These are phyloP conservation scores for Pichia sp. DNA, from an alignment of 1,139 yeast species.

Conservation along the genomic window DNA sequence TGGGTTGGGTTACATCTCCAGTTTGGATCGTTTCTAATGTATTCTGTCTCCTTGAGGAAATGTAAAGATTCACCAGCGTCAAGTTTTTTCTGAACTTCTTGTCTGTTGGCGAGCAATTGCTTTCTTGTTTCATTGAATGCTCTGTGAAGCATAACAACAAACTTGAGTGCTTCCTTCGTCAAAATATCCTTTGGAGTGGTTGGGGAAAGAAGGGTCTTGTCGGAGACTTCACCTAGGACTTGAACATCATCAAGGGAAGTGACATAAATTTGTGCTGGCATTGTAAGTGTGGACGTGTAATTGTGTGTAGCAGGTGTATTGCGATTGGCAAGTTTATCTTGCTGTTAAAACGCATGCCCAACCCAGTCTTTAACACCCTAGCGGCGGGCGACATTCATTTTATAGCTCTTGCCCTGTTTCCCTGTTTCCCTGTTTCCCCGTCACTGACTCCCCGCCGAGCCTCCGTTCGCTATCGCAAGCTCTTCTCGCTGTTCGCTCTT, in stretches of 20 bases:
- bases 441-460: too few relatives aligned
- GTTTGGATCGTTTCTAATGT: constrained; percentile 60
- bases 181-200: constrained; percentile 39
- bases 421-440: too few relatives aligned
- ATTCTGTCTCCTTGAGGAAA: constrained; percentile 58
- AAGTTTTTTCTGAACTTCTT: constrained; percentile 47
- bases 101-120: constrained; percentile 54
- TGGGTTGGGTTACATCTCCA: constrained; percentile 76
- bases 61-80: constrained; percentile 55
- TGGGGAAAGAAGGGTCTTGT: constrained; percentile 47
- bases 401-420: too few relatives aligned
- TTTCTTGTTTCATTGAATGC: constrained; percentile 57
- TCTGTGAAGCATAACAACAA: constrained; percentile 66
- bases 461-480: too few relatives aligned
- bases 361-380: too few relatives aligned
- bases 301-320: background rate
- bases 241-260: constrained; percentile 51
- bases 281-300: too few relatives aligned
- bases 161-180: constrained; percentile 56
- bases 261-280: constrained; percentile 23
- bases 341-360: too few relatives aligned
- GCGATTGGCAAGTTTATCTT: background rate
- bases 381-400: too few relatives aligned
- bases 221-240: constrained; percentile 56
- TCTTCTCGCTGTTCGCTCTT: too few relatives aligned